Base-by-base conservation (phyloP, 2,329 filamentous ascomycete genomes). In the Ilyonectria sp. region DNA sequence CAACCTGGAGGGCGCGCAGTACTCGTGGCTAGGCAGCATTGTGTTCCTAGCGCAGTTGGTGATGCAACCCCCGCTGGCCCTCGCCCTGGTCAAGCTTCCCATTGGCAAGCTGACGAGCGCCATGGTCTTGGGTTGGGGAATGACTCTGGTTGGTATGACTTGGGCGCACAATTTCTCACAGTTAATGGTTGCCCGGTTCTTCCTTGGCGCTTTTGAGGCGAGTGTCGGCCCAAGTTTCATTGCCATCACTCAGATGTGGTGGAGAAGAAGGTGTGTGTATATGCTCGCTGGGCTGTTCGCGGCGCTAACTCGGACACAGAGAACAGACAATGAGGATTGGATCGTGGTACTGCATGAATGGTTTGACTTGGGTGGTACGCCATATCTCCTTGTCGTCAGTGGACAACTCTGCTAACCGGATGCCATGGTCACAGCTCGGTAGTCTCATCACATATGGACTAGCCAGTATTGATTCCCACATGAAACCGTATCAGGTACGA, bases 231-330 rank as follows among this genome's bases (percentile, higher is more conserved):
- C 88, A 0, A 85, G 84, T 21, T 90, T 89, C 69, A 81, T 89
- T 17, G 86, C 86, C 19, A 86, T 89, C 37, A 89, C 87, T 1
- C 84, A 86, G 61, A 89, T 90, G 86, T 91, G 89, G 89, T 91
- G 87, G 82, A 83, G 86, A 47, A 83, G 88, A 58, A 82, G 84
- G 64, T 79, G 69, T 29, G 64, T n/a, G 19, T 59, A 10, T 10
- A 49, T 13, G 6, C 21, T 31, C 13, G 5, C 43, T 8, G 8
- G 37, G 9, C 10, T 23, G 8, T 11, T 33, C 9, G 15, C 43
- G 15, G 31, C 49, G 9, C 63, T 75, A 43, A 74, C 65, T 23
- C 15, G 19, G 19, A 35, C 8, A 1, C 54, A 81, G 79, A 60
- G 89, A 91, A 71, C 88, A 91, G 75, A 89, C 88, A 0, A 76